A percentile compares a stretch with the other conserved stretches of the same genome.
Conservation (phyloP, 208 protist genomes). For the Acanthamoeba castellanii region DNA sequence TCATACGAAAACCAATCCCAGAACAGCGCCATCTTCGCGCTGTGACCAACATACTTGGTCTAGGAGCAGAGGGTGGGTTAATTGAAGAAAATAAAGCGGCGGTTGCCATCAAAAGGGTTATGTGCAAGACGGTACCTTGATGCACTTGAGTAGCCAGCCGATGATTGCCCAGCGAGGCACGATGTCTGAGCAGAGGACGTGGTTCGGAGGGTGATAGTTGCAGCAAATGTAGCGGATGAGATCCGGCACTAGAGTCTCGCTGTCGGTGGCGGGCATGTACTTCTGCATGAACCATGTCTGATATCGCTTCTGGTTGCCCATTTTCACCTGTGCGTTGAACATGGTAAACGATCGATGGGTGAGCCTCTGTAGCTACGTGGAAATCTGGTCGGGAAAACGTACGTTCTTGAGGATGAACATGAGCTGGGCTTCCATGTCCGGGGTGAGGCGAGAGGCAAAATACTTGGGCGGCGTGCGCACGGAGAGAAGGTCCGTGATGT, state of each 20-base stretch:
- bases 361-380: background rate
- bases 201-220: conserved; percentile 85
- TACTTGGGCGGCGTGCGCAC: conserved; percentile 77
- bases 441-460: conserved; percentile 78
- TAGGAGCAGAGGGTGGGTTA: too few relatives aligned
- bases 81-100: too few relatives aligned
- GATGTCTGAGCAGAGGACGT: conserved; percentile 81
- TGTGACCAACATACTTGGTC: conserved; percentile 59
- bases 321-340: conserved; percentile 79
- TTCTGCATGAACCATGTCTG: conserved; percentile 86
- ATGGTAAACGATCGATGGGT: background rate
- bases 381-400: background rate
- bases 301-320: conserved; percentile 87
- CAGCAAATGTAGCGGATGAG: conserved; percentile 88
- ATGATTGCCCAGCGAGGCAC: conserved; percentile 86
- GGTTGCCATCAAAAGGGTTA: too few relatives aligned
- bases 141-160: conserved; percentile 84
- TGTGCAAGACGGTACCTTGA: conserved; percentile 54
- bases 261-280: conserved; percentile 77
- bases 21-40: conserved; percentile 81
- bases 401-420: conserved; percentile 80
- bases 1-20: conserved; percentile 88
- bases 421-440: conserved; percentile 84
- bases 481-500: conserved; percentile 72
- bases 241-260: conserved; percentile 83